Conservation (phyloP, 148 eudicot genomes). For the Vaccinium vitisidaea region DNA sequence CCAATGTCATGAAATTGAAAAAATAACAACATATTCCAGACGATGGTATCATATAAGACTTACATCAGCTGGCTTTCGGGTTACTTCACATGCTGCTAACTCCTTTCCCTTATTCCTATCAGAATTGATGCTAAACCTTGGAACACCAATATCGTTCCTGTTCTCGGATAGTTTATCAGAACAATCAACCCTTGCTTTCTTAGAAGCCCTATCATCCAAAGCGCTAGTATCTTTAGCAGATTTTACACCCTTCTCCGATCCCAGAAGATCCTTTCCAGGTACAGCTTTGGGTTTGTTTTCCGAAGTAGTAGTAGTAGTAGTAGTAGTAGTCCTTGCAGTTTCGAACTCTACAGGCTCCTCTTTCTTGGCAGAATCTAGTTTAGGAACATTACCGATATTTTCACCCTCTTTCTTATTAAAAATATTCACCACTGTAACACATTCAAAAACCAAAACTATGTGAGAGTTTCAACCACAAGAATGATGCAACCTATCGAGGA, state of each 20-base stretch:
- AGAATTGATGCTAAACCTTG: conserved; percentile 16
- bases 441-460: conserved; percentile 25
- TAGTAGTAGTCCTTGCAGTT: neutral
- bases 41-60: conserved; percentile 31
- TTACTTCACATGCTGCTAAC: conserved; percentile 37
- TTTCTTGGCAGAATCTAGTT: conserved; percentile 24
- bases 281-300: conserved; percentile 11
- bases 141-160: conserved; percentile 15
- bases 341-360: conserved; percentile 27
- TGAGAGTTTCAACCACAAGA: conserved; percentile 21
- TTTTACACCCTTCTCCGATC: conserved; percentile 19
- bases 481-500: neutral
- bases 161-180: neutral
- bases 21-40: neutral
- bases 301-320: neutral
- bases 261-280: conserved; percentile 8
- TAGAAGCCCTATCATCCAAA: conserved; percentile 29
- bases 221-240: conserved; percentile 20
- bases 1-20: neutral
- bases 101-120: conserved; percentile 22
- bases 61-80: conserved; percentile 68
- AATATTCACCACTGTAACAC: conserved; percentile 59
- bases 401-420: conserved; percentile 54
- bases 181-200: conserved; percentile 31
- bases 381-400: conserved; percentile 17